Evolutionary conservation across 495 filamentous ascomycete genomes (phyloP), one percentile per base, ranked within the genome.

Genomic region (Podospora sp.): DNA sequence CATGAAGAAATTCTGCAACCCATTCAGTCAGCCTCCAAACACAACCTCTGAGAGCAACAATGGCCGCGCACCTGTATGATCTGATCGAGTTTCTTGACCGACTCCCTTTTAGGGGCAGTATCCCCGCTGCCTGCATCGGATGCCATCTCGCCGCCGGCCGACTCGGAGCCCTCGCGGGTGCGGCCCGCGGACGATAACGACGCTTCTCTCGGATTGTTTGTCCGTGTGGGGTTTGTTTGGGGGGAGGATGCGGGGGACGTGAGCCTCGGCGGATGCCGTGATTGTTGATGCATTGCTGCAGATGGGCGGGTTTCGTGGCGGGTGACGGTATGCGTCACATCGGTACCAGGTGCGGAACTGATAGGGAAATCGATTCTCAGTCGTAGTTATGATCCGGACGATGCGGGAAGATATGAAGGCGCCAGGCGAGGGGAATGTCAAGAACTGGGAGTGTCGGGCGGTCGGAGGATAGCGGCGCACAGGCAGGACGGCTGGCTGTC

Each of bases 81-180:
- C 82, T 97, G 93, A 73, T 92, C 93, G 67, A 96, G 81, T 76
- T 93, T 94, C 72, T 84, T 84, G 72, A 91, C 75, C 20, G 86
- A 85, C 62, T 92, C 90, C 72, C 81, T 84, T 75, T 76, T 82
- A 68, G 79, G 73, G 35, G 84, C 81, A 56, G 77, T 67, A 75
- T 82, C 69, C 73, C 78, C 40, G 74, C 68, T 50, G 75, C 81
- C 77, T 4, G 77, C 75, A 21, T 78, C 75, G 27, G 63, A 73
- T 62, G 78, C 67, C 49, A 77, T 76, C 53, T 84, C 80, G 12
- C 68, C 63, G 71, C 68, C 62, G 76, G 80, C 59, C 6, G 71
- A 63, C 55, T 78, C 70, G 18, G 82, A 80, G n/a, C 73, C 77
- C 65, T 78, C 67, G 35, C 78, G 73, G 14, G 76, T 59, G 18